Base-by-base conservation (phyloP, 1,139 yeast species). In the Saccharomyces hybrid region DNA sequence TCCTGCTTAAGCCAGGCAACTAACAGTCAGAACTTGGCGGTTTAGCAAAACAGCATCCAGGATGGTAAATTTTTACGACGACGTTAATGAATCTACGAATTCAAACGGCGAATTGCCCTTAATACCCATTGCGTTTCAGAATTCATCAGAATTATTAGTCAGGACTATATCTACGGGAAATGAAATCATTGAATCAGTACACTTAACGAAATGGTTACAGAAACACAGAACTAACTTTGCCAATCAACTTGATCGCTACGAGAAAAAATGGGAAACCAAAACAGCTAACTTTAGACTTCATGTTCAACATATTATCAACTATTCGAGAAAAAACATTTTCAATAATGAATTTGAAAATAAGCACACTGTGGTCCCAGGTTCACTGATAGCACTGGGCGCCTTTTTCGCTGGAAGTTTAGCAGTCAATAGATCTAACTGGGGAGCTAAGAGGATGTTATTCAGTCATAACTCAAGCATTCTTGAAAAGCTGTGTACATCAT, bases 351-450 rank as follows among this genome's bases (percentile, higher is more conserved):
- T 49, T 29, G 71, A 66, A 47, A 56, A 55, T 34, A 46, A 57
- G 13, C 60, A 63, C 14, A 46, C 56, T 7, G 38, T 65, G 6
- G 62, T 63, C 5, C 66, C 69, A 2, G 59, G 66, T 5, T 41
- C 62, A 7, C 54, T 62, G 9, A 23, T 61, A 5, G 57, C 66
- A 3, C 51, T 65, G 5, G 66, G 69, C 16, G 63, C 64, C 5
- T 64, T 61, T 47, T 61, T 57, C 47, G 53, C 60, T 7, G 69
- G 70, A 5, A 58, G 64, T 38, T 60, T 67, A 6, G 14, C 64
- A 28, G 60, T 60, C 27, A 64, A 62, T 47, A 61, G 51, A 31
- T 49, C 51, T 11, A 64, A 64, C 49, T 63, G 67, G 66, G 62
- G 64, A n/a, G 41, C 49, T 29, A 47, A 46, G 8, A 51, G 50